A percentile compares a stretch with the other conserved stretches of the same genome.
These are phyloP conservation scores for Phytophthora kernoviae DNA, from an alignment of 352 stramenopile genomes.

Conservation along the genomic window DNA sequence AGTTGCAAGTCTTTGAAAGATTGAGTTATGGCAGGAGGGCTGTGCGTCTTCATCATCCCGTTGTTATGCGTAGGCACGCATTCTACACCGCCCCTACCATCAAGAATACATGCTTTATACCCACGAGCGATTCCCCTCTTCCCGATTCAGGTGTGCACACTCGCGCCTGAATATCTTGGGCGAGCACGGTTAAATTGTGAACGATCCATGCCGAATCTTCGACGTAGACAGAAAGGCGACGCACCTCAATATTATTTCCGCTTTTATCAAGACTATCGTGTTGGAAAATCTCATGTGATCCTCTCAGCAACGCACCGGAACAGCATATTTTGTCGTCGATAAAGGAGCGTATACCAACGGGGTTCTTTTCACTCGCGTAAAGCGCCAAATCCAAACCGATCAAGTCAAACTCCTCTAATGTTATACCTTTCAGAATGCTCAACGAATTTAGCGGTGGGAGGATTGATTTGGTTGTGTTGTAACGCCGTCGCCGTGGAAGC, in stretches of 20 bases:
- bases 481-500: conserved; percentile 25
- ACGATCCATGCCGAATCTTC: conserved; percentile 42
- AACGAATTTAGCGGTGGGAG: conserved; percentile 17
- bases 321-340: conserved; percentile 66
- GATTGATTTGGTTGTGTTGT: not conserved
- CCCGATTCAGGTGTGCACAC: conserved; percentile 68
- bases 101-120: conserved; percentile 54
- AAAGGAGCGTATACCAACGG: conserved; percentile 64
- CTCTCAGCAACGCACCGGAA: conserved; percentile 44
- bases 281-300: conserved; percentile 33
- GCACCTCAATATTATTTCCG: conserved; percentile 12
- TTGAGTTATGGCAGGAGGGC: conserved; percentile 20
- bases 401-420: conserved; percentile 63
- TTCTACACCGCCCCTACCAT: conserved; percentile 49
- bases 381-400: conserved; percentile 70
- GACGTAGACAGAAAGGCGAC: conserved; percentile 30
- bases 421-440: conserved; percentile 45
- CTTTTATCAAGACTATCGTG: not conserved
- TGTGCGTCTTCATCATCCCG: conserved; percentile 25
- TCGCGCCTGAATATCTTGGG: conserved; percentile 64
- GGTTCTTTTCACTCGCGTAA: conserved; percentile 74
- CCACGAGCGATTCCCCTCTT: conserved; percentile 70
- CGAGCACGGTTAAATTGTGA: conserved; percentile 48
- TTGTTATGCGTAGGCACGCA: conserved; percentile 34
- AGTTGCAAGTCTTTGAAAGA: conserved; percentile 13